A percentile compares a stretch with the other conserved stretches of the same genome.
phyloP scores from a whole-genome alignment of 192 early-diverging fungal genomes.

The Spizellomyces punctatus region DNA sequence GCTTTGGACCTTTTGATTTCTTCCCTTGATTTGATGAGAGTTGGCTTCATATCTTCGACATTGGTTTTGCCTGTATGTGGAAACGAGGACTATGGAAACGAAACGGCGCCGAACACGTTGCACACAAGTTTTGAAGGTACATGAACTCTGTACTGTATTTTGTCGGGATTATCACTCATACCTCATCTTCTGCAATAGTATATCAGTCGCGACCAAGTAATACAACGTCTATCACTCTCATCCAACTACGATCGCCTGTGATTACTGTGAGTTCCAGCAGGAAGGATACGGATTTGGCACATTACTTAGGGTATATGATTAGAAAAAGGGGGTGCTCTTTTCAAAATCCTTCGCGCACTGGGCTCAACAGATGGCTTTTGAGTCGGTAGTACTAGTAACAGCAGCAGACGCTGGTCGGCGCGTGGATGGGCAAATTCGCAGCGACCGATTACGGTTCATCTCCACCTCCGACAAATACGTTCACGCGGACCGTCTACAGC shows the following conservation, averaged over 20 bases:
- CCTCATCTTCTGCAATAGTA: not conserved
- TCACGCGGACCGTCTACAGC: not conserved
- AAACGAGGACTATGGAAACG: not conserved
- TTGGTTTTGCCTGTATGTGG: slow-evolving; percentile 20
- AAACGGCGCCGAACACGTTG: not conserved
- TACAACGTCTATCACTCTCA: not conserved
- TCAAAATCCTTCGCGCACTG: slow-evolving; percentile 3
- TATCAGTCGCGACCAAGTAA: slow-evolving; percentile 4
- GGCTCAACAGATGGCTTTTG: not conserved
- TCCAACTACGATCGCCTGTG: slow-evolving; percentile 21
- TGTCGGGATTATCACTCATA: not conserved
- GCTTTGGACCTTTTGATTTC: slow-evolving; percentile 29
- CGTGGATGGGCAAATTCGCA: slow-evolving; percentile 10
- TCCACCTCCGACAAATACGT: not conserved
- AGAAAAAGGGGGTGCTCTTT: slow-evolving; percentile 23
- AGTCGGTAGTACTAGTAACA: slow-evolving; percentile 13
- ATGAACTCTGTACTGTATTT: not conserved
- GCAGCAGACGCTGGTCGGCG: slow-evolving; percentile 23
- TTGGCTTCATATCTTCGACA: slow-evolving; percentile 17
- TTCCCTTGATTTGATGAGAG: not conserved
- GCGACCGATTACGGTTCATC: not conserved
- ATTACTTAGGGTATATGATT: not conserved
- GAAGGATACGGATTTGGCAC: not conserved
- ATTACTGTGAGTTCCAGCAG: not conserved
- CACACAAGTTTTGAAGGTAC: slow-evolving; percentile 33